These are phyloP conservation scores for Calonectria multiphialidica DNA, from an alignment of 2,329 filamentous ascomycete species.

Conservation along the genomic window DNA sequence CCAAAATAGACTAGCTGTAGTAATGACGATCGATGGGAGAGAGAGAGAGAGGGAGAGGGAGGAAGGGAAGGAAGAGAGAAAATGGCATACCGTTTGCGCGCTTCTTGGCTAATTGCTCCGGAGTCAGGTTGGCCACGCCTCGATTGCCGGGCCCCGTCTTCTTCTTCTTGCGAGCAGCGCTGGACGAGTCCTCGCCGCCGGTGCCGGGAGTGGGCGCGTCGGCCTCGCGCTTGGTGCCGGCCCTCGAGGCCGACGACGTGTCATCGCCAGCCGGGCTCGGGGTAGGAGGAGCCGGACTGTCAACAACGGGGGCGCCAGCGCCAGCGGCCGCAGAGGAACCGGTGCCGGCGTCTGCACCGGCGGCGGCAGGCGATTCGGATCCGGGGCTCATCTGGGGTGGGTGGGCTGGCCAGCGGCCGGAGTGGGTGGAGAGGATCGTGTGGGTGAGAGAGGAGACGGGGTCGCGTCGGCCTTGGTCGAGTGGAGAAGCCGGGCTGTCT, in stretches of 20 bases:
- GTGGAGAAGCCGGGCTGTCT: constrained; percentile 9
- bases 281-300: constrained; percentile 29
- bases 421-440: constrained; percentile 13
- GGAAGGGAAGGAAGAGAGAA: not conserved
- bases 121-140: constrained; percentile 74
- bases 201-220: constrained; percentile 37
- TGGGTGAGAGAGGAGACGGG: constrained; percentile 9
- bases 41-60: no score
- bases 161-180: constrained; percentile 56
- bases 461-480: not conserved
- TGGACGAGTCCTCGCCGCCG: constrained; percentile 36
- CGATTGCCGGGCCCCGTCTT: constrained; percentile 59
- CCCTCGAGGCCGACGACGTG: not conserved
- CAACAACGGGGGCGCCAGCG: constrained; percentile 25
- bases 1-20: not conserved
- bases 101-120: constrained; percentile 80
- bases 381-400: constrained; percentile 38
- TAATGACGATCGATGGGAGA: no score
- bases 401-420: constrained; percentile 5
- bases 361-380: constrained; percentile 31
- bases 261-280: constrained; percentile 20
- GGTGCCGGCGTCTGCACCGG: constrained; percentile 25
- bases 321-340: constrained; percentile 21
- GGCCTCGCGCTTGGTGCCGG: constrained; percentile 37
- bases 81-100: constrained; percentile 65